phyloP scores from a whole-genome alignment of 768 basidiomycete genomes.

The Suillus tomentosus region DNA sequence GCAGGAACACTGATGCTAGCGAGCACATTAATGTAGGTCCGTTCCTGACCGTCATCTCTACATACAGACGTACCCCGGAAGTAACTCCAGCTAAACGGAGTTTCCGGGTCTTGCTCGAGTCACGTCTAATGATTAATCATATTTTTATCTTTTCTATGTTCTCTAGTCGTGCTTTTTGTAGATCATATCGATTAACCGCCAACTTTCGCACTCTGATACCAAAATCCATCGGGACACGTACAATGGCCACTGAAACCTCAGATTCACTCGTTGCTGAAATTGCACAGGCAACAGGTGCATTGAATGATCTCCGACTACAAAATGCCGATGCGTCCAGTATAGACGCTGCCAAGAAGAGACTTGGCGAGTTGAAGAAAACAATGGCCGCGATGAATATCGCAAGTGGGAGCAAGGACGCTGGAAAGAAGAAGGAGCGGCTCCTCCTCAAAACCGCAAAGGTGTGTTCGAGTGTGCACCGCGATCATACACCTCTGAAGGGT shows the following conservation, averaged over 20 bases:
- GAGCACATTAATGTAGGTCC: too few species aligned
- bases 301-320: slow-evolving; percentile 62
- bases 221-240: slow-evolving; percentile 18
- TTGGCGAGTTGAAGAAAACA: slow-evolving; percentile 68
- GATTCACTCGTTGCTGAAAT: slow-evolving; percentile 57
- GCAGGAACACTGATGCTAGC: background rate
- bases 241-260: slow-evolving; percentile 38
- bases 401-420: slow-evolving; percentile 42
- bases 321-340: slow-evolving; percentile 51
- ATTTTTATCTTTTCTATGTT: slow-evolving; percentile 9
- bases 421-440: slow-evolving; percentile 69
- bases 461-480: slow-evolving; percentile 23
- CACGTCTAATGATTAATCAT: background rate
- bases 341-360: slow-evolving; percentile 66
- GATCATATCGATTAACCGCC: slow-evolving; percentile 9
- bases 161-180: background rate
- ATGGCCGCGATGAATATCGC: slow-evolving; percentile 44
- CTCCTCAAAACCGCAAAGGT: slow-evolving; percentile 95
- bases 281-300: slow-evolving; percentile 51
- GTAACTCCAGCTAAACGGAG: background rate
- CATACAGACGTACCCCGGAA: background rate
- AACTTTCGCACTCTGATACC: slow-evolving; percentile 1
- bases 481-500: slow-evolving; percentile 20
- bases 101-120: slow-evolving; percentile 4
- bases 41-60: background rate